These are phyloP conservation scores for Sherardia arvensis DNA, from an alignment of 257 asterid species.

Conservation along the genomic window DNA sequence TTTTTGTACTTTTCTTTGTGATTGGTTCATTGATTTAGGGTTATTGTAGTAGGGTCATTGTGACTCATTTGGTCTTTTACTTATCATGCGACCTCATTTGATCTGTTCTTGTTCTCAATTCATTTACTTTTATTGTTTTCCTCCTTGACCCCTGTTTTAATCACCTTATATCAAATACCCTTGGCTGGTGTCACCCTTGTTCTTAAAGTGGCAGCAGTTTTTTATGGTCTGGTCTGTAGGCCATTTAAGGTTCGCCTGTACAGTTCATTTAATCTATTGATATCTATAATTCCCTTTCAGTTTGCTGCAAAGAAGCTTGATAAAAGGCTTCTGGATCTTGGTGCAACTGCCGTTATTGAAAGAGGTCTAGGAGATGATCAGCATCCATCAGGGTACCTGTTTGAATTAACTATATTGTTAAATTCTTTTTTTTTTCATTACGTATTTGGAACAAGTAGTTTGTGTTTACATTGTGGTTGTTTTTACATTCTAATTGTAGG, in stretches of 20 bases:
- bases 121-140: not conserved
- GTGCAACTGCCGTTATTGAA: slow-evolving; percentile 58
- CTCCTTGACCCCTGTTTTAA: not conserved
- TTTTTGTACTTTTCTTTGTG: not conserved
- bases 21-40: not conserved
- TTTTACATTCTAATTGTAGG: slow-evolving; percentile 24
- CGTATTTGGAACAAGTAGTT: not conserved
- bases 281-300: slow-evolving; percentile 30
- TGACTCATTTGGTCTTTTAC: no score
- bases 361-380: slow-evolving; percentile 98
- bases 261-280: not conserved
- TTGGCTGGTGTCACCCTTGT: not conserved
- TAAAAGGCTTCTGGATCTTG: slow-evolving; percentile 75
- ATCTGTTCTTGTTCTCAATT: not conserved
- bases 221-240: not conserved
- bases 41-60: not conserved
- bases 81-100: not conserved
- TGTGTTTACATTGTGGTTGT: not conserved
- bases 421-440: not conserved
- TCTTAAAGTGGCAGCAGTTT: not conserved
- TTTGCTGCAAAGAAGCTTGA: slow-evolving; percentile 98
- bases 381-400: slow-evolving; percentile 79
- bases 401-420: not conserved
- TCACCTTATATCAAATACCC: not conserved
- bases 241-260: not conserved